phyloP scores from a whole-genome alignment of 768 basidiomycete species.

The Suillus bovinus region DNA sequence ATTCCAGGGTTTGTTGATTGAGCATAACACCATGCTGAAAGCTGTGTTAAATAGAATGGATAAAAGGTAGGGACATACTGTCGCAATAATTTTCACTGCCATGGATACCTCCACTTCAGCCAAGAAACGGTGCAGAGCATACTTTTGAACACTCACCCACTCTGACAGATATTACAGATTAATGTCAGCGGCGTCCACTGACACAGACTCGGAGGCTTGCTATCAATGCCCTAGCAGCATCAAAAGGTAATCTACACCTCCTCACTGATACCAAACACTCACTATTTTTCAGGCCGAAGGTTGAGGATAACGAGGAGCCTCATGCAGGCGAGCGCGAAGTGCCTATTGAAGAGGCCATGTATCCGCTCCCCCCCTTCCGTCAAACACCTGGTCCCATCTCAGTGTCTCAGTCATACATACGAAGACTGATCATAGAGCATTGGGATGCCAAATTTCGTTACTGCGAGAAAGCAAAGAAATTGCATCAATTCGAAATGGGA shows the following conservation, averaged over 20 bases:
- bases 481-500: not conserved
- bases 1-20: not conserved
- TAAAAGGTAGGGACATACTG: not conserved
- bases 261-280: not conserved
- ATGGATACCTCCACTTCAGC: not conserved
- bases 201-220: not conserved
- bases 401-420: not conserved
- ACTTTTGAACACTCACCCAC: not conserved
- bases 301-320: not conserved
- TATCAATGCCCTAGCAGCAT: not conserved
- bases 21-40: not conserved
- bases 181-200: not conserved
- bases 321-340: not conserved
- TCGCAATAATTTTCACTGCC: not conserved
- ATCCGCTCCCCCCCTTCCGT: not conserved
- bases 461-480: not conserved
- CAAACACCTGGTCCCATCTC: not conserved
- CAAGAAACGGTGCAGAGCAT: not conserved
- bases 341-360: not conserved
- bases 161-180: not conserved
- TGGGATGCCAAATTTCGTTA: not conserved
- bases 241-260: not conserved
- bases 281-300: not conserved
- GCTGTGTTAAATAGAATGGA: not conserved
- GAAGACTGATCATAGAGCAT: not conserved